Evolutionary conservation across 1,284 basidiomycete species (phyloP).

Genomic region (Leccinum idahoense): DNA sequence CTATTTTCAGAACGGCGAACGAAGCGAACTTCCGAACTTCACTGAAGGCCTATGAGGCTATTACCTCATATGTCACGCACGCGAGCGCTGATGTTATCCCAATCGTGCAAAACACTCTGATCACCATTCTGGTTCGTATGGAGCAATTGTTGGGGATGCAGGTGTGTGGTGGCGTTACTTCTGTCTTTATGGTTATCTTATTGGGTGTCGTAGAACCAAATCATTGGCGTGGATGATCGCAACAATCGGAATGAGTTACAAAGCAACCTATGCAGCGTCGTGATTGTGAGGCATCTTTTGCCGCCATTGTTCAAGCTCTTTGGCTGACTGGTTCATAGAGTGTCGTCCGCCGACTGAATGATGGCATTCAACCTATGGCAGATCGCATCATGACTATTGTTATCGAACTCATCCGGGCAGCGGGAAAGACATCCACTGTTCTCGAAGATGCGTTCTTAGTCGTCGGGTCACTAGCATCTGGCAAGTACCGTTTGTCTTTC

Average conservation of each 20-base stretch:
- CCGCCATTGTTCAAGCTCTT: not conserved
- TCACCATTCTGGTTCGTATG: slow-evolving; percentile 84
- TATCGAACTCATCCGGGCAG: slow-evolving; percentile 80
- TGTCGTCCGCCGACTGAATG: slow-evolving; percentile 79
- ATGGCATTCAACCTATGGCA: slow-evolving; percentile 83
- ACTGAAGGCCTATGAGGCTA: slow-evolving; percentile 80
- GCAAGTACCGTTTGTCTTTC: slow-evolving; percentile 31
- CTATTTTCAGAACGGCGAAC: slow-evolving; percentile 62
- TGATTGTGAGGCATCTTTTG: slow-evolving; percentile 55
- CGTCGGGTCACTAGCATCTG: slow-evolving; percentile 82
- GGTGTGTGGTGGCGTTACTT: slow-evolving; percentile 34
- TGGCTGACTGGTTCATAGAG: slow-evolving; percentile 42
- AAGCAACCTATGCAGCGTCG: slow-evolving; percentile 89
- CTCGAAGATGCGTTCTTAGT: slow-evolving; percentile 96
- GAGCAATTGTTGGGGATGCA: slow-evolving; percentile 83
- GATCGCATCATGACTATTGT: slow-evolving; percentile 95
- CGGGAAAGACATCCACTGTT: slow-evolving; percentile 92
- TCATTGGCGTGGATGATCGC: slow-evolving; percentile 92
- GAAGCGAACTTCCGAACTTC: slow-evolving; percentile 93
- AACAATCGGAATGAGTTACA: slow-evolving; percentile 99
- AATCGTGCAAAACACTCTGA: slow-evolving; percentile 79
- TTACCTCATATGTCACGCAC: slow-evolving; percentile 82
- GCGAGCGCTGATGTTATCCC: slow-evolving; percentile 78
- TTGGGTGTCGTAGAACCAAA: slow-evolving; percentile 65
- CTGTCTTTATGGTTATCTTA: slow-evolving; percentile 2